phyloP scores from a whole-genome alignment of 2,329 filamentous ascomycete genomes.

The Albophoma yamanashiensis region DNA sequence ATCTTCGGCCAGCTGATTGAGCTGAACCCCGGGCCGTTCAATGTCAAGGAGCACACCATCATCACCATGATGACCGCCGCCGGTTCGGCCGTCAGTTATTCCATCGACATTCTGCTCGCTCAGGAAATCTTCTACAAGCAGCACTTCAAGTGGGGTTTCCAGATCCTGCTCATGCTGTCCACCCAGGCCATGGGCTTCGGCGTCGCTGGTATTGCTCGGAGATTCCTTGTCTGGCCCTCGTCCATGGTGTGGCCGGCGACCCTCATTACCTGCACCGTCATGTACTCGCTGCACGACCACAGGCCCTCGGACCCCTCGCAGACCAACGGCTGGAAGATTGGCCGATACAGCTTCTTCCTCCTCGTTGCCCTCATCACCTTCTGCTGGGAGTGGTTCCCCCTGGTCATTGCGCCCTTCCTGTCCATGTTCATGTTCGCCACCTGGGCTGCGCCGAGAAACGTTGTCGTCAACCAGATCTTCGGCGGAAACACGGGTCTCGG shows the following conservation, averaged over 20 bases:
- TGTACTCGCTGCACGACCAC: slow-evolving; percentile 55
- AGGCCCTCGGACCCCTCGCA: slow-evolving; percentile 37
- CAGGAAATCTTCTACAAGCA: slow-evolving; percentile 39
- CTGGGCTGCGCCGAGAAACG: slow-evolving; percentile 52
- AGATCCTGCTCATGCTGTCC: slow-evolving; percentile 48
- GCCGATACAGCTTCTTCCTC: slow-evolving; percentile 47
- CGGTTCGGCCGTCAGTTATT: slow-evolving; percentile 21
- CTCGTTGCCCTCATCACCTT: slow-evolving; percentile 39
- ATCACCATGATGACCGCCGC: slow-evolving; percentile 34
- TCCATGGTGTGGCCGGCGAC: slow-evolving; percentile 56
- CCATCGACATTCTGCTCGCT: slow-evolving; percentile 29
- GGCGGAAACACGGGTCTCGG: slow-evolving; percentile 51
- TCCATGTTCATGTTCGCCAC: slow-evolving; percentile 49
- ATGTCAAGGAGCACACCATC: slow-evolving; percentile 39
- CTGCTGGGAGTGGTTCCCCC: slow-evolving; percentile 47
- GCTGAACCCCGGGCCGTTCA: slow-evolving; percentile 30
- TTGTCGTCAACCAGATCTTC: slow-evolving; percentile 54
- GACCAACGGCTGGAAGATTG: slow-evolving; percentile 47
- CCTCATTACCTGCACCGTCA: slow-evolving; percentile 50
- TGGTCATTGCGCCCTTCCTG: slow-evolving; percentile 47
- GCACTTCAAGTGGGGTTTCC: slow-evolving; percentile 43
- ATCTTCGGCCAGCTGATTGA: slow-evolving; percentile 20
- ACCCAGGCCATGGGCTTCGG: slow-evolving; percentile 55
- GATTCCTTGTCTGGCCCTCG: slow-evolving; percentile 50
- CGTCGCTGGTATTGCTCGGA: slow-evolving; percentile 46